Base-by-base conservation (phyloP, 2,329 filamentous ascomycete species). In the Pseudocercospora fijiensis region DNA sequence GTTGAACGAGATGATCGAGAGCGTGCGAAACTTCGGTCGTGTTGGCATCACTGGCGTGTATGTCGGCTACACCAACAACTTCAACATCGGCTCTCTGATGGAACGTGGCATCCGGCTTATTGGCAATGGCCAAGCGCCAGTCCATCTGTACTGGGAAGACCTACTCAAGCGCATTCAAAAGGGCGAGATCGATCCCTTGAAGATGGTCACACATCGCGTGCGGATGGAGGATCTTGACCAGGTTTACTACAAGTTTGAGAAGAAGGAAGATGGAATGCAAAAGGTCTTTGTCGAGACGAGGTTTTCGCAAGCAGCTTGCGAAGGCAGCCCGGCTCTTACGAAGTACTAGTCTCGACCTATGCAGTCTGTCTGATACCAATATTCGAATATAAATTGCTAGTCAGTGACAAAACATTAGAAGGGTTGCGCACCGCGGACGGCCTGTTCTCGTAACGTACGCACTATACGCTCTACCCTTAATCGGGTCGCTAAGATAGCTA, bases 11-110 rank as follows among this genome's bases (percentile, higher is more conserved):
- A 91, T 91, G 88, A 86, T 92, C 30, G 85, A 89, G 72, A 82
- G 85, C n/a, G 88, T 90, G 11, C 82, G 86, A 57, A 90, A 86
- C 71, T 92, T 83, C 71, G 89, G 92, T 4, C 83, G 90, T 6
- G 88, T 87, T 60, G 91, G 92, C 22, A 83, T 96, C 62, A 96
- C 91, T 0, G 91, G 91, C 60, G 85, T 87, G 10, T 88, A 88
- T 71, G 84, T 85, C 41, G 85, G 85, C 28, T 87, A 80, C 74
- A 91, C 88, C 22, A 92, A 92, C 77, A 89, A 91, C 76, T 91
- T 94, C 82, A 91, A 91, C 77, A 88, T 94, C 69, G 91, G 92
- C 9, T 88, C 90, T 0, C 74, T 96, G 13, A 96, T 96, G 91
- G 87, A 96, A 78, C 87, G 90, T 30, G 91, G 91, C n/a, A 86